Evolutionary conservation across 441 rosid genomes (phyloP).

Genomic region (Pelargonium australe): DNA sequence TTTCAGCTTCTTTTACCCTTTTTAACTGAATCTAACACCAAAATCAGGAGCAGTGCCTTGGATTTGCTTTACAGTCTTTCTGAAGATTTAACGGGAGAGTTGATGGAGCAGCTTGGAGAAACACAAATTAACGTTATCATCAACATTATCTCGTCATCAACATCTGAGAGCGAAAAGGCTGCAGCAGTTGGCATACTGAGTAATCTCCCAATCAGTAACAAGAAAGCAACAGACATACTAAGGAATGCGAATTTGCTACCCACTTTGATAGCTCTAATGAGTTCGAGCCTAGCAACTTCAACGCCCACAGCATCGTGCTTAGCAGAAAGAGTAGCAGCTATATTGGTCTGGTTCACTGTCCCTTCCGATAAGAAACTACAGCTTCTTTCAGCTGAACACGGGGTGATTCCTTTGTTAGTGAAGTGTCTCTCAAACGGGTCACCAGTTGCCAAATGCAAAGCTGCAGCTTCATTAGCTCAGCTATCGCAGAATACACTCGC

Average conservation of each 20-base stretch:
- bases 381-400: constrained; percentile 45
- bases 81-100: constrained; percentile 36
- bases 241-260: constrained; percentile 39
- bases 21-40: constrained; percentile 34
- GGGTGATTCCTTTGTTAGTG: constrained; percentile 49
- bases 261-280: constrained; percentile 31
- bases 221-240: constrained; percentile 43
- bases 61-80: constrained; percentile 51
- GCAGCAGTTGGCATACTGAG: constrained; percentile 54
- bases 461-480: constrained; percentile 54
- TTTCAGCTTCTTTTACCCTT: constrained; percentile 59
- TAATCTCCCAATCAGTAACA: constrained; percentile 39
- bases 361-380: constrained; percentile 59
- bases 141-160: constrained; percentile 31
- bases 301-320: constrained; percentile 21
- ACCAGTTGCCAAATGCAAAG: constrained; percentile 35
- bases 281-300: constrained; percentile 21
- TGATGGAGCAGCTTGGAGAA: constrained; percentile 54
- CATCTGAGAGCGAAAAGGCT: constrained; percentile 37
- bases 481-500: constrained; percentile 49
- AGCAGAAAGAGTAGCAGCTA: constrained; percentile 41
- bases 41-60: constrained; percentile 42
- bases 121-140: constrained; percentile 31
- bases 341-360: constrained; percentile 44
- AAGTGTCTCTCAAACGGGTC: constrained; percentile 45